Evolutionary conservation across 2,329 filamentous ascomycete genomes (phyloP), one percentile per base, ranked within the genome.

Genomic region (Tolypocladium tropicale): DNA sequence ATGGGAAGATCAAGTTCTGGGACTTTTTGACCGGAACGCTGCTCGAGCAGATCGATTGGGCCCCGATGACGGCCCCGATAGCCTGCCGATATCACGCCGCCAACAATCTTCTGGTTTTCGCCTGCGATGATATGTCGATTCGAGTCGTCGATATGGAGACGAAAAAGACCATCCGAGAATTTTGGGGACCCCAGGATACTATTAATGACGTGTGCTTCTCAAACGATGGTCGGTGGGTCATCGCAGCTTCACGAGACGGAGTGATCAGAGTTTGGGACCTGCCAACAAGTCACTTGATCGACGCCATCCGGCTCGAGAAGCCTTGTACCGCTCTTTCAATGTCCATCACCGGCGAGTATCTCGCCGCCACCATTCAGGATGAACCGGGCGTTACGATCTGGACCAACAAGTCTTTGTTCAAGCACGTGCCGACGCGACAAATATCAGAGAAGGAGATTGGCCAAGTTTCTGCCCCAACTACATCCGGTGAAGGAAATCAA

Each of bases 1-100:
- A 99, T 70, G 94, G 94, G 34, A 95, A 88, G 70, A 80, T 97
- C 64, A 97, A 96, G 75, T 97, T 99, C 68, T 99, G 95, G 95
- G 89, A 95, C 61, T 95, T 99, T 60, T 72, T 84, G n/a, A 90
- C 88, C 0, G 94, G 93, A 9, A 81, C 83, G 49, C 78, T 97
- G 3, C 68, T 89, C 12, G 82, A 93, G 59, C 85, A 96, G 66
- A 83, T 97, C 53, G 85, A 92, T 68, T 95, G 91, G 88, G 83
- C 86, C 49, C 70, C 71, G 6, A 89, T 89, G 80, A 85, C 85
- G 5, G 81, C 85, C 50, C 85, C 95, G 54, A 89, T 84, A 0
- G 84, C 82, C 18, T 85, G 93, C 63, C 85, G 86, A 56, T 94
- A 95, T 68, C 92, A 95, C 66, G 78, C 86, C 4, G 81, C 84